A percentile compares a stretch with the other conserved stretches of the same genome.
phyloP scores from a whole-genome alignment of 2,329 filamentous ascomycete species.

The Zasmidium angulare region DNA sequence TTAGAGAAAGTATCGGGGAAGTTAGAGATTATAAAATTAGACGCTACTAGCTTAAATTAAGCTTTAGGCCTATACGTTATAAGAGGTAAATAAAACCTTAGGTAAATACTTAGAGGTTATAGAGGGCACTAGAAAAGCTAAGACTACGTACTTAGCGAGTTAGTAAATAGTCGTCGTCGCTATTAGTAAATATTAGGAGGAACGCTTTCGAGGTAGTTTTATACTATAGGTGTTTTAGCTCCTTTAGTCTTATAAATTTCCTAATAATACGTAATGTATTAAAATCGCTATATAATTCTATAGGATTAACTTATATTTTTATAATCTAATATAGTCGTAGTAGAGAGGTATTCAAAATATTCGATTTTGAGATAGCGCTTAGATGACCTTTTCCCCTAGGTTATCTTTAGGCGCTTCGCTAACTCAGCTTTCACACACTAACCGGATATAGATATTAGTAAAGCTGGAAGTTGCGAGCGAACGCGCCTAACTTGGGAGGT shows the following conservation, averaged over 20 bases:
- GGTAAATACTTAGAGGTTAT: neutral
- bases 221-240: neutral
- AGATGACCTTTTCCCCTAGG: too few species aligned
- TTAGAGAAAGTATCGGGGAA: too few species aligned
- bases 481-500: neutral
- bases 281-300: neutral
- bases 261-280: neutral
- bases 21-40: too few species aligned
- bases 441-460: neutral
- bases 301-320: neutral
- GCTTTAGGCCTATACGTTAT: too few species aligned
- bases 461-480: neutral
- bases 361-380: too few species aligned
- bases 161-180: neutral
- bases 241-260: neutral
- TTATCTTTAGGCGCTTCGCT: neutral
- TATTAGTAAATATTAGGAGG: neutral
- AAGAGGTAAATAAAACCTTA: too few species aligned
- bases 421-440: neutral
- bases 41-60: too few species aligned
- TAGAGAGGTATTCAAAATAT: neutral
- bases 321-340: neutral
- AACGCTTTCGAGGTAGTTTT: neutral
- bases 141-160: neutral
- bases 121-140: neutral